Evolutionary conservation across 1,139 yeast genomes (phyloP), one percentile per base, ranked within the genome.

Genomic region (Blastobotrys apis): DNA sequence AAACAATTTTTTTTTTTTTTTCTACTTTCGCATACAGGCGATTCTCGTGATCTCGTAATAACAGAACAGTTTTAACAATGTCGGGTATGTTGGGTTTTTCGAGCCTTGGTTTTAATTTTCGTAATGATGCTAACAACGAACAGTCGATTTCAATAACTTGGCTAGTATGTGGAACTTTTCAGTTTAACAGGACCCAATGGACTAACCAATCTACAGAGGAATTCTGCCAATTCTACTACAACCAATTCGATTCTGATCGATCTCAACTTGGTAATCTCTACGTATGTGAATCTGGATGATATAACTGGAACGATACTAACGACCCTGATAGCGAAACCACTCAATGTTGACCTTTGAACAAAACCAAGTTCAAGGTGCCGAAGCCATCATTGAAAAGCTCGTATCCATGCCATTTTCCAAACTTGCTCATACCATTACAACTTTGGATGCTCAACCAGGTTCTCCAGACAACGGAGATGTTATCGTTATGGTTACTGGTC

Each of bases 311-410:
- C 16, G n/a, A 17, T 4, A 13, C 42, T 39, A 26, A 33, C 43
- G 3, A 23, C 20, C 12, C 16, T 20, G 19, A 29, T 47, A 74
- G 78, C 84, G 98, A 66, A 95, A 86, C 50, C 90, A 84, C 65
- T 88, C 97, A 25, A 94, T 94, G 99, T 75, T 94, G 69, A 92
- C 98, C 38, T 92, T 92, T 62, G 98, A 94, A 72, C 82, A 90
- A 47, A 74, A 92, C 48, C 97, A 90, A 73, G 75, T 85, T 57
- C 98, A 92, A 73, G 98, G 99, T 54, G 86, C 94, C 50, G 81
- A 83, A 70, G 84, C 75, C 59, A 92, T 92, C 61, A 88, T 90
- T 54, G 97, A 90, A 71, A 92, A 92, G 68, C 78, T 92, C 57
- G 79, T 77, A 41, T 76, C 87, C 26, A 77, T 92, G 60, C 97